Conservation (phyloP, 306 rosid species). For the Vigna mungo region DNA sequence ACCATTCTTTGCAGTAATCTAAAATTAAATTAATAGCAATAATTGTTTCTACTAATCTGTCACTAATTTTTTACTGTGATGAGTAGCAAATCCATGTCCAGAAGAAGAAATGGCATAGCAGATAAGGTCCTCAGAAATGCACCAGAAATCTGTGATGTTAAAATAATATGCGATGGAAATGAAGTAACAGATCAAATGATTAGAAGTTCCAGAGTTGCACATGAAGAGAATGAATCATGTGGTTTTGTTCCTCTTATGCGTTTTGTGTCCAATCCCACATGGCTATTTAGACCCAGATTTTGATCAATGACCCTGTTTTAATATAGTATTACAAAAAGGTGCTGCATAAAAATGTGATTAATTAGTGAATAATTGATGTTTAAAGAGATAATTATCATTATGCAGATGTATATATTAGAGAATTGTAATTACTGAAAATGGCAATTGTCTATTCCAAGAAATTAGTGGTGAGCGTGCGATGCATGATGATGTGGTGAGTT, state of each 20-base stretch:
- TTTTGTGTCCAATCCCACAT: conserved; percentile 15
- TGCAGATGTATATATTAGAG: not conserved
- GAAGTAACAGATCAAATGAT: conserved; percentile 45
- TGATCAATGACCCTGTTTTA: too few species aligned
- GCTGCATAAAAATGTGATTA: not conserved
- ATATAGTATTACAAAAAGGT: too few species aligned
- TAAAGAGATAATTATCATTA: not conserved
- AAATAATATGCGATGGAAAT: conserved; percentile 51
- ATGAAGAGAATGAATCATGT: conserved; percentile 13
- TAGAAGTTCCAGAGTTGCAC: not conserved
- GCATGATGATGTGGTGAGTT: not conserved
- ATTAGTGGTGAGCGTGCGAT: too few species aligned
- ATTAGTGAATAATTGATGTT: not conserved
- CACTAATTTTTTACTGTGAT: not conserved
- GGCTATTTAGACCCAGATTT: conserved; percentile 34
- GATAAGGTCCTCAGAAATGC: conserved; percentile 32
- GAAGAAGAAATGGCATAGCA: conserved; percentile 32
- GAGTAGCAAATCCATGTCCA: conserved; percentile 28
- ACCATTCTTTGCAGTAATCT: not conserved
- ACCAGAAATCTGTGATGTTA: conserved; percentile 49
- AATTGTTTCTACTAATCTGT: not conserved
- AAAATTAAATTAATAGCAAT: not conserved
- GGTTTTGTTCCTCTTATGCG: conserved; percentile 5
- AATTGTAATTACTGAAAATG: not conserved
- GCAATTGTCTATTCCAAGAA: too few species aligned